These are phyloP conservation scores for Pelargonium nanum DNA, from an alignment of 345 rosid genomes.

Conservation along the genomic window DNA sequence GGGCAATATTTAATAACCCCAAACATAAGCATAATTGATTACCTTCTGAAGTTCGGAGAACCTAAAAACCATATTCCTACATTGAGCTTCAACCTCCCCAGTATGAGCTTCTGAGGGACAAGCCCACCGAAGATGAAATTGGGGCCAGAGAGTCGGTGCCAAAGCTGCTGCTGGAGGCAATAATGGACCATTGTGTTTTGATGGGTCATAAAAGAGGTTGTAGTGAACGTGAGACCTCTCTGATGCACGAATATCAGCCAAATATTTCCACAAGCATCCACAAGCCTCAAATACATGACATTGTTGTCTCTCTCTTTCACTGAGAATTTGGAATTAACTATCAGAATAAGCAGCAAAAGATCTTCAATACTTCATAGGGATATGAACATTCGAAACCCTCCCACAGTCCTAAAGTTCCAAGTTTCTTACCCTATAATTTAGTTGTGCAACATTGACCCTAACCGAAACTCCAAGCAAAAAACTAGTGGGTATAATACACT, in stretches of 20 bases:
- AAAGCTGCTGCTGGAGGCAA: conserved; percentile 96
- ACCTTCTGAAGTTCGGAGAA: conserved; percentile 75
- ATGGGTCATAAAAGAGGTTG: conserved; percentile 69
- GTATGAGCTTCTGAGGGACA: conserved; percentile 76
- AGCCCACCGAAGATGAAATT: conserved; percentile 96
- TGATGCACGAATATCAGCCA: conserved; percentile 59
- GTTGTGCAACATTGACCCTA: no score
- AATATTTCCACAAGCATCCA: conserved; percentile 87
- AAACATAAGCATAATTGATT: not conserved
- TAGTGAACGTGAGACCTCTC: conserved; percentile 60
- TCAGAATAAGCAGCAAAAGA: not conserved
- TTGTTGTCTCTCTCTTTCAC: conserved; percentile 85
- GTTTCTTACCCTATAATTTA: no score
- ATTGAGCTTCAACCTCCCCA: conserved; percentile 61
- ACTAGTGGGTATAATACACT: no score
- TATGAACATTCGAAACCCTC: no score
- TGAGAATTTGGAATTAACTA: conserved; percentile 17
- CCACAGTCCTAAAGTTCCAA: no score
- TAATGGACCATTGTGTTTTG: conserved; percentile 43
- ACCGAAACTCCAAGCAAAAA: no score
- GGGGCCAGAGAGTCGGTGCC: conserved; percentile 96
- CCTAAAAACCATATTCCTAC: conserved; percentile 50
- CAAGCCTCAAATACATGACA: conserved; percentile 52
- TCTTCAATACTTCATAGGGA: no score
- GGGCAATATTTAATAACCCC: not conserved